Evolutionary conservation across 2,329 filamentous ascomycete genomes (phyloP), one percentile per base, ranked within the genome.

Genomic region (Botrytis fragariae): DNA sequence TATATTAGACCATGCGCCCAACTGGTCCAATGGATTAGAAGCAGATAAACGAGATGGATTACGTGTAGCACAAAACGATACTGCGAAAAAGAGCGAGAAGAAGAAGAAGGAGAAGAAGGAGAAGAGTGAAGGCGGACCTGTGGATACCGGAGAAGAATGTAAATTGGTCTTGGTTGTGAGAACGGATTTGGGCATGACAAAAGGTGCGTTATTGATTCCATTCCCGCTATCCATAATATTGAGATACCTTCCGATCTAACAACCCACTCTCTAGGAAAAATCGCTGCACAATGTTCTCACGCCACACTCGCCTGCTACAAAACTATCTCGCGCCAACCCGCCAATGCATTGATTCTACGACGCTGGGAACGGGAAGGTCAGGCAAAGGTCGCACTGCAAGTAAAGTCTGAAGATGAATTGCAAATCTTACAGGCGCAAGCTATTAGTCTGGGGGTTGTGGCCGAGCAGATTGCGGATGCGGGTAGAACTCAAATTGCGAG

Each of bases 241-340:
- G 20, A 57, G 2, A 44, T 44, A 39, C 74, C 60, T 37, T 3
- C 22, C 39, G 25, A 42, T 42, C 20, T 48, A 57, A 69, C 72
- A n/a, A 54, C 67, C n/a, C 35, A 22, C 22, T 39, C 37, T 63
- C 8, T 76, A 97, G 95, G 95, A 79, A 99, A 99, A 87, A 98
- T 98, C 79, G 96, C 94, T 73, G 96, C 96, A 12, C 96, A 98
- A 84, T 95, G 93, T 84, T 93, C 92, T 68, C 96, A 98, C 83
- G 96, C 96, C n/a, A 97, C 95, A 4, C 90, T 99, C 73, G 95
- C 95, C 72, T 98, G 95, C 88, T 99, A 97, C 90, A 98, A 98
- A 85, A 85, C 90, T 74, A 90, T 97, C 76, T 84, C 89, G 73
- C 83, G 85, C 62, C 86, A 86, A 37, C 79, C 84, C 62, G 82